These are phyloP conservation scores for Coemansia pectinata DNA, from an alignment of 192 early-diverging fungal species.

Conservation along the genomic window DNA sequence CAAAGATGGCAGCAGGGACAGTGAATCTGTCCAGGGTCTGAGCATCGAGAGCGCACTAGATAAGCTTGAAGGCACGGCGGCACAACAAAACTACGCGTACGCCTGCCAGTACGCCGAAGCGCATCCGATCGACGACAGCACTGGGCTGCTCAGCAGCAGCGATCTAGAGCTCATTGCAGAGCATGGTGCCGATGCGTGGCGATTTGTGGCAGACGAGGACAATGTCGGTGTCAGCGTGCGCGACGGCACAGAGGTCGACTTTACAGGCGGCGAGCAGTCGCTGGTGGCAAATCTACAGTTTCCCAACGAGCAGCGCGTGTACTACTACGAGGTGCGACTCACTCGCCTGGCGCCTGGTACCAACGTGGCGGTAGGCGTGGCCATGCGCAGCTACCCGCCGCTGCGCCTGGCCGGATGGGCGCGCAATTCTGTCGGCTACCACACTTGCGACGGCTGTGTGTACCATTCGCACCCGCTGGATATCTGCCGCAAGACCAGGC, in stretches of 20 bases:
- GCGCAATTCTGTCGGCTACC: conserved; percentile 67
- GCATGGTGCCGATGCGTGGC: conserved; percentile 48
- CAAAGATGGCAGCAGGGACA: conserved; percentile 10
- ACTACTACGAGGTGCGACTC: conserved; percentile 51
- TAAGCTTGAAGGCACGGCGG: conserved; percentile 30
- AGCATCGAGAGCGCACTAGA: conserved; percentile 29
- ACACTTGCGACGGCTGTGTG: conserved; percentile 63
- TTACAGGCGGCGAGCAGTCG: conserved; percentile 36
- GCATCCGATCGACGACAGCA: conserved; percentile 45
- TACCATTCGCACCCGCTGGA: conserved; percentile 62
- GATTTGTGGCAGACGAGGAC: conserved; percentile 24
- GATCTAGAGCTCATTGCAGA: conserved; percentile 44
- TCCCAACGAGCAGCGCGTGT: conserved; percentile 53
- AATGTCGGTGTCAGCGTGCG: conserved; percentile 26
- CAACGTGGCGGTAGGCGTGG: conserved; percentile 67
- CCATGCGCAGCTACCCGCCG: conserved; percentile 67
- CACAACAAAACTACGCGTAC: conserved; percentile 37
- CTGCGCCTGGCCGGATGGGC: conserved; percentile 76
- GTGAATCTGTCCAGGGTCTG: conserved; percentile 29
- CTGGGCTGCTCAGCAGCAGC: conserved; percentile 25
- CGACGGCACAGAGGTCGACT: conserved; percentile 43
- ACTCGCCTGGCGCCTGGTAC: conserved; percentile 61
- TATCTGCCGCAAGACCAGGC: conserved; percentile 23
- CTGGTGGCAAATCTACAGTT: conserved; percentile 49
- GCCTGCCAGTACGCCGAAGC: conserved; percentile 60